Evolutionary conservation across 139 green algal genomes (phyloP), one percentile per base, ranked within the genome.

Genomic region (Edaphochlamys debaryana): DNA sequence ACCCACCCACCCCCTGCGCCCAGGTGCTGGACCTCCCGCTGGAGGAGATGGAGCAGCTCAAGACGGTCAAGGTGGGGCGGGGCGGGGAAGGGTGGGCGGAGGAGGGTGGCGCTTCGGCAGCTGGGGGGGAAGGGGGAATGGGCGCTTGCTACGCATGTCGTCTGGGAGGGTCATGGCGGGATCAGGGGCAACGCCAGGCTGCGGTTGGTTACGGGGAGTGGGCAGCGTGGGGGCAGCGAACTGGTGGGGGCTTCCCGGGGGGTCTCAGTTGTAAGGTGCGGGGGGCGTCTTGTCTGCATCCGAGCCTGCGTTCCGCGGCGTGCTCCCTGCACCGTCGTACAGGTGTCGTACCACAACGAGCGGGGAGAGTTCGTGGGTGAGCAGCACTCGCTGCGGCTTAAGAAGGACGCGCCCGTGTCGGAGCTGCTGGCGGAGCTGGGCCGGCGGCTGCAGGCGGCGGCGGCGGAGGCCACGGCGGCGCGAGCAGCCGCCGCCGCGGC

Each of bases 11-110:
- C 17, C 25, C 56, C 56, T 27, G 3, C 22, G 25, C 25, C 17
- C 56, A 63, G 56, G 56, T 97, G 62, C 90, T 99, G 62, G 97
- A 99, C 87, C 90, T 99, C 79, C 97, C 96, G 0, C 89, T 99
- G 85, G 93, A 91, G 11, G 89, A 98, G 85, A 91, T 98, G 74
- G 92, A 95, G 85, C 79, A 86, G 82, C 79, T 94, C 27, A 95
- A 92, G 58, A 91, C 83, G n/a, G 62, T 95, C 38, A 90, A 81
- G 85, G 87, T 93, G 60, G 40, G n/a, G n/a, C n/a, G n/a, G 77
- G 22, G 7, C 6, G 60, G 60, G 60, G 60, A 67, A 42, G 63
- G 63, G 63, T 72, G 34, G 29, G n/a, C n/a, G n/a, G n/a, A n/a
- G n/a, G n/a, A n/a, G n/a, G n/a, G n/a, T n/a, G n/a, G n/a, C n/a